phyloP scores from a whole-genome alignment of 208 protist species.

The Trypanosoma scelopori region DNA sequence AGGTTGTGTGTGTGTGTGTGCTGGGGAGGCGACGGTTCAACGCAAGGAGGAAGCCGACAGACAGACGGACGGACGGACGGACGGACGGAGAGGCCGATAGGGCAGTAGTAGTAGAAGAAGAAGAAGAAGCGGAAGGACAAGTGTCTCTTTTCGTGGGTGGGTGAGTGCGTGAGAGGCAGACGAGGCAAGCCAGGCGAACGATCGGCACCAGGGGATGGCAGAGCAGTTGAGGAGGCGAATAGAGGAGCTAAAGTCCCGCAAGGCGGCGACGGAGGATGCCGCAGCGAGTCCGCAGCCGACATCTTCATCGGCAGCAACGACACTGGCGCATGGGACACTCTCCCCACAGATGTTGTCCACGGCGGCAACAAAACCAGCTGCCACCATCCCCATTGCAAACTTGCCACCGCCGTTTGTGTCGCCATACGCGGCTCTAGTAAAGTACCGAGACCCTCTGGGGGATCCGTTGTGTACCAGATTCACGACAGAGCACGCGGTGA shows the following conservation, averaged over 20 bases:
- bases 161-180: too few relatives aligned
- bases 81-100: too few relatives aligned
- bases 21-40: too few relatives aligned
- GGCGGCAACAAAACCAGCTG: not conserved
- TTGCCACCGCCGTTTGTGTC: slow-evolving; percentile 54
- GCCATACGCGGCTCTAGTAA: slow-evolving; percentile 38
- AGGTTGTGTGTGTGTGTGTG: too few relatives aligned
- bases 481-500: slow-evolving; percentile 27
- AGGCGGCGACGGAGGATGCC: slow-evolving; percentile 13
- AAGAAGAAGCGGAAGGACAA: too few relatives aligned
- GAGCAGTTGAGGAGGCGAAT: slow-evolving; percentile 14
- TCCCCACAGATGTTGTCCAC: not conserved
- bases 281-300: not conserved
- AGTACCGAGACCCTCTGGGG: slow-evolving; percentile 46
- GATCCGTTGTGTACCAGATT: slow-evolving; percentile 58
- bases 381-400: slow-evolving; percentile 25
- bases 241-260: slow-evolving; percentile 17
- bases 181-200: not conserved
- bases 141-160: too few relatives aligned
- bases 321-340: not conserved
- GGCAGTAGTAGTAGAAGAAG: too few relatives aligned
- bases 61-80: not conserved
- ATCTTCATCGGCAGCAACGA: slow-evolving; percentile 1
- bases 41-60: too few relatives aligned
- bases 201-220: not conserved